Evolutionary conservation across 306 rosid species (phyloP).

Genomic region (Rubus idaeus): DNA sequence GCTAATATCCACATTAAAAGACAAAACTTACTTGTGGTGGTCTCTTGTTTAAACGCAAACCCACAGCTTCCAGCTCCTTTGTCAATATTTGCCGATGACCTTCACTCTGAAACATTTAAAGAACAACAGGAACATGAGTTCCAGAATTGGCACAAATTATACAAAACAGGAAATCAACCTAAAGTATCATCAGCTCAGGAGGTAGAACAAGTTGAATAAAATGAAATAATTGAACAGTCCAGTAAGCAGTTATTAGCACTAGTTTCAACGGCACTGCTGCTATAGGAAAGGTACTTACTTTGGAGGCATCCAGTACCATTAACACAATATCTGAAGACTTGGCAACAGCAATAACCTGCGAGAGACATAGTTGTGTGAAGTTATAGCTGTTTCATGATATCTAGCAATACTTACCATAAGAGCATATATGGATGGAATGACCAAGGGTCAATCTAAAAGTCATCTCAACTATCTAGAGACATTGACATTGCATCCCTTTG

Average conservation of each 20-base stretch:
- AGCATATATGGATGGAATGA: background rate
- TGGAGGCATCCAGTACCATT: constrained; percentile 98
- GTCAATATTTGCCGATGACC: constrained; percentile 99
- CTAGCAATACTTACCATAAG: constrained; percentile 17
- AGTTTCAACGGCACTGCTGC: background rate
- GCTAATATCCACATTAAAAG: constrained; percentile 9
- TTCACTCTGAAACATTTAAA: constrained; percentile 68
- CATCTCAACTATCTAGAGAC: background rate
- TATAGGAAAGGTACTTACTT: constrained; percentile 52
- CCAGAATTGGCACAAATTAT: constrained; percentile 12
- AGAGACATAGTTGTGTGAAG: constrained; percentile 25
- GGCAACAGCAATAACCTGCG: constrained; percentile 98
- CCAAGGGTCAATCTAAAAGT: background rate
- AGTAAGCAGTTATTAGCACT: background rate
- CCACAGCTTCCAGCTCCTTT: constrained; percentile 97
- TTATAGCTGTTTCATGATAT: constrained; percentile 21
- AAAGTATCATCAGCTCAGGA: constrained; percentile 1
- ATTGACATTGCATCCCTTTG: background rate
- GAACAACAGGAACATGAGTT: constrained; percentile 15
- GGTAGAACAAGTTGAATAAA: background rate
- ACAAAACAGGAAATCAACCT: constrained; percentile 3
- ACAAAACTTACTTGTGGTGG: constrained; percentile 82
- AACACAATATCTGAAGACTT: constrained; percentile 96
- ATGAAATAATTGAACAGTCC: too few species aligned
- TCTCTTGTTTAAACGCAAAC: constrained; percentile 90